phyloP scores from a whole-genome alignment of 768 basidiomycete genomes.

The Russula olivacea region DNA sequence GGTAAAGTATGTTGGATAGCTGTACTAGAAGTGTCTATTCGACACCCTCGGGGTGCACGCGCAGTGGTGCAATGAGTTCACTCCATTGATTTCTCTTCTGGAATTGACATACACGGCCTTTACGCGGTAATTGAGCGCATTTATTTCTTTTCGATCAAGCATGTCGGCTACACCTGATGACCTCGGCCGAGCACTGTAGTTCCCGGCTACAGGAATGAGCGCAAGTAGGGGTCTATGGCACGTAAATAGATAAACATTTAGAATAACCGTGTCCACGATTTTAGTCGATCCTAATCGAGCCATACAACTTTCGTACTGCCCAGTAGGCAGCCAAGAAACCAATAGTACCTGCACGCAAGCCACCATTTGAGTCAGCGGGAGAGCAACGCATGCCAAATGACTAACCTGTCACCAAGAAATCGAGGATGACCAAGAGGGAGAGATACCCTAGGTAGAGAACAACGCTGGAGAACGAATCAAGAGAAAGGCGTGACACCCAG shows the following conservation, averaged over 20 bases:
- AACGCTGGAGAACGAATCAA: slow-evolving; percentile 75
- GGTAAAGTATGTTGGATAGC: not conserved
- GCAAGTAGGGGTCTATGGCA: not conserved
- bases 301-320: slow-evolving; percentile 81
- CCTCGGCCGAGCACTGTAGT: not conserved
- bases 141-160: not conserved
- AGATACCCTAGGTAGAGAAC: slow-evolving; percentile 90
- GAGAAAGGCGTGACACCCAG: slow-evolving; percentile 79
- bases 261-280: not conserved
- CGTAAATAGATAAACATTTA: not conserved
- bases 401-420: slow-evolving; percentile 84
- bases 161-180: not conserved
- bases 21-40: not conserved
- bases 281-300: slow-evolving; percentile 71
- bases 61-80: not conserved
- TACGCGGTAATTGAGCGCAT: not conserved
- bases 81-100: not conserved
- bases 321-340: slow-evolving; percentile 90
- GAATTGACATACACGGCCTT: not conserved
- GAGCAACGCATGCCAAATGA: slow-evolving; percentile 8
- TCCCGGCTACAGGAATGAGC: not conserved
- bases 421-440: slow-evolving; percentile 70
- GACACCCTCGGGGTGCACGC: not conserved
- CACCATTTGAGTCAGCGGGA: not conserved
- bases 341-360: slow-evolving; percentile 61